These are phyloP conservation scores for Solanum hybrid DNA, from an alignment of 305 asterid species.

Conservation along the genomic window DNA sequence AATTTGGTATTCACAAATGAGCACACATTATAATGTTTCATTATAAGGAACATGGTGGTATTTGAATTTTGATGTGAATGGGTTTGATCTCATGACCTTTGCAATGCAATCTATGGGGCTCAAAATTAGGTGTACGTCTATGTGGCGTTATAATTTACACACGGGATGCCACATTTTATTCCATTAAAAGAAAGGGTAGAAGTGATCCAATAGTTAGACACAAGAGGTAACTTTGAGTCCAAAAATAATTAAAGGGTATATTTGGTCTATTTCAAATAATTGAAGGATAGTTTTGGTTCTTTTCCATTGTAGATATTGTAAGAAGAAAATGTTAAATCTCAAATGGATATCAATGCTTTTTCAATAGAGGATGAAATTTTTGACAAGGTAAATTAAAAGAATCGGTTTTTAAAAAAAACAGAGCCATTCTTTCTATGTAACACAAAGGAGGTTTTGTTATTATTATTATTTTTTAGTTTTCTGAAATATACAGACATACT, in stretches of 20 bases:
- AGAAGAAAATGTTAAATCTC: neutral
- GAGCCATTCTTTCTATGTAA: neutral
- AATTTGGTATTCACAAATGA: neutral
- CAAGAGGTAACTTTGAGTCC: neutral
- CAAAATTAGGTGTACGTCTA: neutral
- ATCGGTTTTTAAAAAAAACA: neutral
- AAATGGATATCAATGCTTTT: neutral
- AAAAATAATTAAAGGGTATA: neutral
- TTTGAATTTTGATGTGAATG: neutral
- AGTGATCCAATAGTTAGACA: neutral
- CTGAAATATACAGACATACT: neutral
- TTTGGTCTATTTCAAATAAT: no score
- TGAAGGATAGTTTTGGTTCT: accelerated
- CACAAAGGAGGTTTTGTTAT: neutral
- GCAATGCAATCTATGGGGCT: neutral
- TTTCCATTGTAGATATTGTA: neutral
- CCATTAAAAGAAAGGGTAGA: neutral
- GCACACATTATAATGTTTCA: neutral
- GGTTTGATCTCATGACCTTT: neutral
- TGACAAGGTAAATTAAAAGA: neutral
- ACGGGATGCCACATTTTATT: neutral
- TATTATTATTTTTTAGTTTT: neutral
- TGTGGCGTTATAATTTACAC: no score
- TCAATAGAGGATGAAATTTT: neutral
- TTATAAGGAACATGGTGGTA: neutral